Conservation (phyloP, 1,139 yeast species). For the Candida albicans region DNA sequence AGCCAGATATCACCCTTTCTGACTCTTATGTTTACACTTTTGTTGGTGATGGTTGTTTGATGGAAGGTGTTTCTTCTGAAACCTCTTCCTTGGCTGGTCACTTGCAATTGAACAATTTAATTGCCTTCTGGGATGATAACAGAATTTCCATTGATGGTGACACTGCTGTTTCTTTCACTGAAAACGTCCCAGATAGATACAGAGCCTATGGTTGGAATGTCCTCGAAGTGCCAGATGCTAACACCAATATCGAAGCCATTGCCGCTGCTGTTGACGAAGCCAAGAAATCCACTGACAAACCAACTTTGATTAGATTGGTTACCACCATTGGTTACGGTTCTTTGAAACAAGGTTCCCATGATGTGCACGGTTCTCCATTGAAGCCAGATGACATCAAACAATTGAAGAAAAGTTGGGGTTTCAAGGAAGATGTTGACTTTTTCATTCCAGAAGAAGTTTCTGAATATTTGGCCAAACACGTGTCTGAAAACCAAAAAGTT, state of each 20-base stretch:
- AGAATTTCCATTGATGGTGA: constrained; percentile 96
- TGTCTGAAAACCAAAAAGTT: constrained; percentile 55
- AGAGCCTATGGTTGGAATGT: constrained; percentile 96
- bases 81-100: constrained; percentile 97
- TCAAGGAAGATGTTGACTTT: constrained; percentile 82
- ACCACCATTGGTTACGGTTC: constrained; percentile 98
- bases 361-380: constrained; percentile 97
- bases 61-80: constrained; percentile 98
- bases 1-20: constrained; percentile 70
- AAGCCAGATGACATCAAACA: constrained; percentile 91
- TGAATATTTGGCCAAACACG: constrained; percentile 61
- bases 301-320: constrained; percentile 84
- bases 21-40: constrained; percentile 78
- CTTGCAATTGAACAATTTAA: constrained; percentile 88
- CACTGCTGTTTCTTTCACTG: constrained; percentile 90
- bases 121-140: constrained; percentile 97
- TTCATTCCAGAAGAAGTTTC: constrained; percentile 82
- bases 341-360: constrained; percentile 77
- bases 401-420: constrained; percentile 82
- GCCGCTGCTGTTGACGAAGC: constrained; percentile 73
- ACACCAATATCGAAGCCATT: constrained; percentile 74
- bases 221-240: constrained; percentile 74
- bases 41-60: constrained; percentile 97
- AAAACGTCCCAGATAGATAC: constrained; percentile 84
- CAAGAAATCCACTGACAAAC: constrained; percentile 69